Evolutionary conservation across 495 filamentous ascomycete genomes (phyloP).

Genomic region (Penicillium canescens): DNA sequence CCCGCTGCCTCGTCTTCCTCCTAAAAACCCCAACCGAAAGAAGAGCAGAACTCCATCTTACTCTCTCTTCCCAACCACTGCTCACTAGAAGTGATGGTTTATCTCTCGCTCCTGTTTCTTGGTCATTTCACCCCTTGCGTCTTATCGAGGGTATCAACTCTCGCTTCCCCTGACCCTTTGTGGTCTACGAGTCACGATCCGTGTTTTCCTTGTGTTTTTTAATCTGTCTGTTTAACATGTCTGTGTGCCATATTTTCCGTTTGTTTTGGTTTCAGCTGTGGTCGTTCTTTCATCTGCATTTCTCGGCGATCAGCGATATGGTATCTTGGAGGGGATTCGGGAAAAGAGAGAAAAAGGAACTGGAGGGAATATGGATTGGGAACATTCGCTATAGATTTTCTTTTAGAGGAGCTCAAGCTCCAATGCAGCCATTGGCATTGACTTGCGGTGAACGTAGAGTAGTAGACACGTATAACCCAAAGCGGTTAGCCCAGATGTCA

Average conservation of each 20-base stretch:
- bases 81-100: constrained; percentile 12
- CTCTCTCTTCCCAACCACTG: constrained; percentile 44
- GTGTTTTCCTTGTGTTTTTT: constrained; percentile 9
- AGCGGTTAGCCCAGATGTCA: constrained; percentile 7
- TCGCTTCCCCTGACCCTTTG: constrained; percentile 9
- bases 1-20: constrained; percentile 15
- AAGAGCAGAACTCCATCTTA: constrained; percentile 43
- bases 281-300: constrained; percentile 38
- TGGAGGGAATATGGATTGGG: constrained; percentile 12
- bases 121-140: constrained; percentile 9
- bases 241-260: constrained; percentile 12
- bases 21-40: constrained; percentile 25
- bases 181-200: constrained; percentile 17
- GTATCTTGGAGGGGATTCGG: constrained; percentile 25
- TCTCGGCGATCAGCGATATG: constrained; percentile 38
- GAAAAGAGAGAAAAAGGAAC: constrained; percentile 21
- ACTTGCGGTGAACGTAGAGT: not conserved
- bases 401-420: constrained; percentile 6
- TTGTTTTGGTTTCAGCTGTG: constrained; percentile 7
- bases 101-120: not conserved
- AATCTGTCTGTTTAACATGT: constrained; percentile 6
- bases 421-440: constrained; percentile 5
- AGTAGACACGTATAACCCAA: not conserved
- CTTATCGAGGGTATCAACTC: constrained; percentile 2
- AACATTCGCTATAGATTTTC: constrained; percentile 27